Evolutionary conservation across 192 early-diverging fungal genomes (phyloP).

Genomic region (Backusella tuberculispora): DNA sequence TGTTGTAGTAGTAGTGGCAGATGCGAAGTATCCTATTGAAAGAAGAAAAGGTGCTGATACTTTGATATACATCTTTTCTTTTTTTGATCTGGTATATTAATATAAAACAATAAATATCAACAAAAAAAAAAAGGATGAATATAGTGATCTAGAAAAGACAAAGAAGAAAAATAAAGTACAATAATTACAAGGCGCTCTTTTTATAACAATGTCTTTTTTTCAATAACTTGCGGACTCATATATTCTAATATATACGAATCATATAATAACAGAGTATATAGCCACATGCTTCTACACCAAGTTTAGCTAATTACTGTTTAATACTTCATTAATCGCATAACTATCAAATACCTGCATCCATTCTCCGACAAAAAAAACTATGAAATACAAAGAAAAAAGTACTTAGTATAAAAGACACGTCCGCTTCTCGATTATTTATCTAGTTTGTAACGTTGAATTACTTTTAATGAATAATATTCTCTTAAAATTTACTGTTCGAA

Average conservation of each 20-base stretch:
- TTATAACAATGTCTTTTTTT: constrained; percentile 21
- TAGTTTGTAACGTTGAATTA: too few species aligned
- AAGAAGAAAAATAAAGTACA: neutral
- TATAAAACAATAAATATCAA: too few species aligned
- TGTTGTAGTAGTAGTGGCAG: neutral
- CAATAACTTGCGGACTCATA: neutral
- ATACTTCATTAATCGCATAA: neutral
- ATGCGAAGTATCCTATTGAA: neutral
- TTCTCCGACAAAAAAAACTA: neutral
- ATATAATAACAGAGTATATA: neutral
- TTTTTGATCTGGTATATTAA: neutral
- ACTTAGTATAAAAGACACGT: neutral
- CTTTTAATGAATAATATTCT: too few species aligned
- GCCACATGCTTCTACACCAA: neutral
- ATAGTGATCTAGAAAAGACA: neutral
- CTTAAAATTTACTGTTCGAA: too few species aligned
- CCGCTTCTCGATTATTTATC: too few species aligned
- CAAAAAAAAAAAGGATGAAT: neutral
- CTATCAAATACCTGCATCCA: neutral
- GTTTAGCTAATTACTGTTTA: constrained; percentile 1
- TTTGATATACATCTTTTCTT: neutral
- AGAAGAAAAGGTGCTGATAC: neutral
- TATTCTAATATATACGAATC: neutral
- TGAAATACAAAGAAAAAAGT: neutral
- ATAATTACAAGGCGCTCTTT: neutral